phyloP scores from a whole-genome alignment of 1,284 basidiomycete genomes.

The Caloboletus firmus region DNA sequence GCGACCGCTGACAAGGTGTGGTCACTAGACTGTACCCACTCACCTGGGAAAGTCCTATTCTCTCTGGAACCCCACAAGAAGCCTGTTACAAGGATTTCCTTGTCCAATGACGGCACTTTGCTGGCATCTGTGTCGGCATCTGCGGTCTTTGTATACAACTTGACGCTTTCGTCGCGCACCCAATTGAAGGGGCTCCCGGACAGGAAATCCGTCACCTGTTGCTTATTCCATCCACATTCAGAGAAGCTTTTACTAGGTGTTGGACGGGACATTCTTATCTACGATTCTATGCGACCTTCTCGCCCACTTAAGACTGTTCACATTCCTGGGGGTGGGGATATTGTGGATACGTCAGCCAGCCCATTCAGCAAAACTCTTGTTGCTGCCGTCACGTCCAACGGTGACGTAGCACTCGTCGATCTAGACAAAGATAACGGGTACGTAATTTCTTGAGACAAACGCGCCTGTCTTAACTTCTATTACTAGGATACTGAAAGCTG shows the following conservation, averaged over 20 bases:
- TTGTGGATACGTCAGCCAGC: constrained; percentile 58
- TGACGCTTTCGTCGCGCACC: constrained; percentile 47
- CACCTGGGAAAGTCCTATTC: constrained; percentile 48
- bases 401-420: constrained; percentile 58
- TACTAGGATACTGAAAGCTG: constrained; percentile 53
- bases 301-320: constrained; percentile 52
- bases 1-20: constrained; percentile 53
- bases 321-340: constrained; percentile 46
- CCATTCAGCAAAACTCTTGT: constrained; percentile 73
- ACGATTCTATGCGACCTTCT: constrained; percentile 59
- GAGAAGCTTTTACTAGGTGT: constrained; percentile 55
- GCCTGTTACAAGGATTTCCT: constrained; percentile 49
- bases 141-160: constrained; percentile 58
- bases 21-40: constrained; percentile 56
- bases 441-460: constrained; percentile 21
- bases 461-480: neutral
- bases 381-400: constrained; percentile 54
- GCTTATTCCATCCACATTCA: constrained; percentile 59
- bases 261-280: constrained; percentile 56
- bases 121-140: constrained; percentile 55
- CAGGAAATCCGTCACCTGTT: constrained; percentile 42
- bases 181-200: constrained; percentile 52
- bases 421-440: constrained; percentile 73
- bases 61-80: constrained; percentile 64
- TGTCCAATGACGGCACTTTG: constrained; percentile 58